These are phyloP conservation scores for Fusarium euwallaceae DNA, from an alignment of 2,329 filamentous ascomycete genomes.

Conservation along the genomic window DNA sequence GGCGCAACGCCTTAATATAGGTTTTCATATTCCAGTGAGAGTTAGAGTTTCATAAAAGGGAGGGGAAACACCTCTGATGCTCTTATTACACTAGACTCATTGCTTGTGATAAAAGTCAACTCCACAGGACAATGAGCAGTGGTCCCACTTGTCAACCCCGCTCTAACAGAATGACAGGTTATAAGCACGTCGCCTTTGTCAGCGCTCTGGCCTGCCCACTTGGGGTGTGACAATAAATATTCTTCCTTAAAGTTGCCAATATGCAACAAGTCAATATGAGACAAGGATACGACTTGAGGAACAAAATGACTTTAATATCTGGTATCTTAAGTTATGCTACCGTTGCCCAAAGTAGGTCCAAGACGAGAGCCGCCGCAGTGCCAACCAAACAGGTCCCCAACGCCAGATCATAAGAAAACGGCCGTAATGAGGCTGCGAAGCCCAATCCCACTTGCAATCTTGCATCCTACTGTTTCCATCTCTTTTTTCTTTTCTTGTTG, in stretches of 20 bases:
- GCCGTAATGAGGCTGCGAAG: conserved; percentile 24
- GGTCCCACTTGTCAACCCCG: not conserved
- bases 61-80: not conserved
- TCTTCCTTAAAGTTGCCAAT: not conserved
- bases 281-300: not conserved
- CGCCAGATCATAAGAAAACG: conserved; percentile 26
- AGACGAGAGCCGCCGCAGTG: conserved; percentile 23
- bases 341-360: conserved; percentile 14
- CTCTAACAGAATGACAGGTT: not conserved
- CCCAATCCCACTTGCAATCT: conserved; percentile 7
- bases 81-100: not conserved
- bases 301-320: conserved; percentile 12
- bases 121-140: not conserved
- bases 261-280: not conserved
- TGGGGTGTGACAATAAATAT: not conserved
- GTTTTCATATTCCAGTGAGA: not conserved
- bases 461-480: not conserved
- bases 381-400: conserved; percentile 28
- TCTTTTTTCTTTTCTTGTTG: not conserved
- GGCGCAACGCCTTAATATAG: not conserved
- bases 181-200: not conserved
- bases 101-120: not conserved
- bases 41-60: not conserved
- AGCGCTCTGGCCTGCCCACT: not conserved
- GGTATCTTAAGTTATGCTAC: conserved; percentile 28